phyloP scores from a whole-genome alignment of 441 rosid genomes.

The Geranium incanum region DNA sequence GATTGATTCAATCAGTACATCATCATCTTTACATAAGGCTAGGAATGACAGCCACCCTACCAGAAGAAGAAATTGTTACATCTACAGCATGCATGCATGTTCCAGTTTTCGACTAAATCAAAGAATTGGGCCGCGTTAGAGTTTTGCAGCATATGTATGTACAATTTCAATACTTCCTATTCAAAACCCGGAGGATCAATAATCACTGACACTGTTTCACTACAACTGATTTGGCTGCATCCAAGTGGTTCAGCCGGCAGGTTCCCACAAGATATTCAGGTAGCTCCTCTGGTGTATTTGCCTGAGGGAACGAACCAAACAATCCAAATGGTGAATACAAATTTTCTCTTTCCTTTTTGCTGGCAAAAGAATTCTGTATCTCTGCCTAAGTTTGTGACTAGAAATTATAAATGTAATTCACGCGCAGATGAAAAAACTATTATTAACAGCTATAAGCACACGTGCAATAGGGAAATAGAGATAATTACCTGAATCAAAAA shows the following conservation, averaged over 20 bases:
- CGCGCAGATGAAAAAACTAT: neutral
- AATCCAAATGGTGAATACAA: neutral
- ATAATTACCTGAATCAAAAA: constrained; percentile 73
- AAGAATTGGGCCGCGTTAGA: neutral
- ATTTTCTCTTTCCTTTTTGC: neutral
- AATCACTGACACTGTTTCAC: constrained; percentile 31
- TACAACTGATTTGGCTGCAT: constrained; percentile 57
- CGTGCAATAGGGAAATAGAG: neutral
- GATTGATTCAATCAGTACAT: neutral
- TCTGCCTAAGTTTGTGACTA: neutral
- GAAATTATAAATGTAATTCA: neutral
- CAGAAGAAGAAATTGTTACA: neutral
- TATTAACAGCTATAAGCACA: neutral
- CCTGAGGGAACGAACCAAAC: constrained; percentile 34
- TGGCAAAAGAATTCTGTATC: neutral
- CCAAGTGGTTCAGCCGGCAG: constrained; percentile 82
- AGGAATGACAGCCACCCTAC: neutral
- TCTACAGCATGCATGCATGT: constrained; percentile 1
- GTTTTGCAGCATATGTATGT: constrained; percentile 4
- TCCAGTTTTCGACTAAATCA: neutral
- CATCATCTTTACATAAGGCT: constrained; percentile 6
- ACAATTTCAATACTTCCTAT: neutral
- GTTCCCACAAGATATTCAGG: constrained; percentile 91
- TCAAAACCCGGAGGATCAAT: neutral
- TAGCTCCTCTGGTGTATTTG: constrained; percentile 80